Conservation (phyloP, 2,329 filamentous ascomycete genomes). For the Tolypocladium cylindrosporum region DNA sequence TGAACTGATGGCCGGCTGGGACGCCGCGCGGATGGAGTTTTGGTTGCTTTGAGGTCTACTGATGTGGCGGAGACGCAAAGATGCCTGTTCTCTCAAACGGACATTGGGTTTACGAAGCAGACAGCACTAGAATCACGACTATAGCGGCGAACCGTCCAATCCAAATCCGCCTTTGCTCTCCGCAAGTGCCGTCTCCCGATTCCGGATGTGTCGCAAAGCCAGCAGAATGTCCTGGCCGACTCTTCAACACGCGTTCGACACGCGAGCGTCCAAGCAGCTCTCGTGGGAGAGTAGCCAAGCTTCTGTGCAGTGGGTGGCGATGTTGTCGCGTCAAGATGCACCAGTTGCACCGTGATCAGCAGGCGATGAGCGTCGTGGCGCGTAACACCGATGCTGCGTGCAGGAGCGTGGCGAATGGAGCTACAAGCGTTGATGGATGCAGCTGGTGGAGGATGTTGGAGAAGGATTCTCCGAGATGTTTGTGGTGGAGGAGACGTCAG, state of each 20-base stretch:
- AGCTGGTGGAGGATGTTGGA: background rate
- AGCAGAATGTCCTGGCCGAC: background rate
- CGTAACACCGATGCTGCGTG: background rate
- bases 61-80: constrained; percentile 13
- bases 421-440: background rate
- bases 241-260: background rate
- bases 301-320: background rate
- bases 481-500: background rate
- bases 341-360: background rate
- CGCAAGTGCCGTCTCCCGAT: background rate
- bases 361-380: background rate
- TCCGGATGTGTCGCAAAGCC: background rate
- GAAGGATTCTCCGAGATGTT: background rate
- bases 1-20: background rate
- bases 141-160: constrained; percentile 11
- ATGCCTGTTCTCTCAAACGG: constrained; percentile 14
- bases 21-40: constrained; percentile 4
- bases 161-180: background rate
- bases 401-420: background rate
- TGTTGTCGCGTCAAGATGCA: background rate
- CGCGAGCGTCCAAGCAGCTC: background rate
- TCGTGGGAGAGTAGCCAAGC: background rate
- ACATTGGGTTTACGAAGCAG: constrained; percentile 22
- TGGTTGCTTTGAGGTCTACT: constrained; percentile 16
- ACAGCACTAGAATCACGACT: constrained; percentile 23